Percentiles rank a stretch among this genome's conserved stretches.
These are phyloP conservation scores for Hyparrhenia diplandra DNA, from an alignment of 176 grass and related monocot species.

Conservation along the genomic window DNA sequence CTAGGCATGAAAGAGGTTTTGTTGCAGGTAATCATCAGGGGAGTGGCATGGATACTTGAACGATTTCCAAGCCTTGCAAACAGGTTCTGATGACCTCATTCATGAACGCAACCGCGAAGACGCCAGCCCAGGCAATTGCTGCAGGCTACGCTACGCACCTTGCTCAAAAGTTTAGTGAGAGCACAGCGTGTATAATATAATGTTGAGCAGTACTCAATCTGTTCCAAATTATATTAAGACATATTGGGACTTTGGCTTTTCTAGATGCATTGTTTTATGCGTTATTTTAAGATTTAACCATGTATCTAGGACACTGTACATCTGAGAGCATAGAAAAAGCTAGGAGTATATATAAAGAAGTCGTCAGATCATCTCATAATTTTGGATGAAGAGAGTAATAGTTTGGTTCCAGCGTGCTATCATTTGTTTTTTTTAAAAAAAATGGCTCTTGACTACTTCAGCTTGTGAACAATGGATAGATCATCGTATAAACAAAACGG, in stretches of 20 bases:
- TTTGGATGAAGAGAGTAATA: no score
- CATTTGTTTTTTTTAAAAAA: no score
- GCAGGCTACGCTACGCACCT: neutral
- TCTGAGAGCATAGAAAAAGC: no score
- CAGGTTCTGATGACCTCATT: neutral
- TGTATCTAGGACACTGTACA: no score
- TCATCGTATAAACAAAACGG: no score
- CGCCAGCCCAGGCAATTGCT: neutral
- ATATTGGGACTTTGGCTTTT: neutral
- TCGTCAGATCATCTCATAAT: no score
- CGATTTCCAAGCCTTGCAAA: constrained; percentile 60
- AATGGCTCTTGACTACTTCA: no score
- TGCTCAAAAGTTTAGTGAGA: neutral
- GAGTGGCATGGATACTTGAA: constrained; percentile 65
- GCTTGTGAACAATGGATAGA: no score
- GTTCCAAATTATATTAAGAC: neutral
- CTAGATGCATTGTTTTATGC: no score
- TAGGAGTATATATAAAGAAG: no score
- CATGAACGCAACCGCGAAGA: neutral
- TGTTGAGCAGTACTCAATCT: neutral
- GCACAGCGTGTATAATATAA: neutral
- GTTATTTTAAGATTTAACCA: no score
- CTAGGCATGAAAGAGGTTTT: neutral
- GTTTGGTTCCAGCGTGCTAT: no score
- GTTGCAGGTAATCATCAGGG: constrained; percentile 62